phyloP scores from a whole-genome alignment of 164 flowering plant species.

The Piper longum region DNA sequence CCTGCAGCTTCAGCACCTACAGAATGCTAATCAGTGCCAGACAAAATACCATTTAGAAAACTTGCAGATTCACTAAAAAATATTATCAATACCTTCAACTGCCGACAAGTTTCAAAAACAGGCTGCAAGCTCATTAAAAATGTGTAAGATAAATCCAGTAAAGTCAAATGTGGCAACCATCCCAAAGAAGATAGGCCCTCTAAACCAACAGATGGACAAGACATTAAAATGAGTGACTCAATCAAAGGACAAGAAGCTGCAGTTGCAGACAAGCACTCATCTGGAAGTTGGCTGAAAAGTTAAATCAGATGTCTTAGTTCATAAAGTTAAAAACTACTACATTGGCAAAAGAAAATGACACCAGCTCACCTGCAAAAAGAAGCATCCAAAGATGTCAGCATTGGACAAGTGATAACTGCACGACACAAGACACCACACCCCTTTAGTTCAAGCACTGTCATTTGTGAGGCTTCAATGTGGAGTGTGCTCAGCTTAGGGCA shows the following conservation, averaged over 20 bases:
- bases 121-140: slow-evolving; percentile 71
- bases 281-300: slow-evolving; percentile 67
- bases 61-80: background rate
- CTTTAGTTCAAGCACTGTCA: slow-evolving; percentile 78
- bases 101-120: slow-evolving; percentile 66
- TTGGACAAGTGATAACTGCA: slow-evolving; percentile 70
- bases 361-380: slow-evolving; percentile 79
- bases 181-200: slow-evolving; percentile 71
- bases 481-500: slow-evolving; percentile 78
- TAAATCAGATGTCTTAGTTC: slow-evolving; percentile 6
- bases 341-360: slow-evolving; percentile 2
- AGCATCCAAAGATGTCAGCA: slow-evolving; percentile 74
- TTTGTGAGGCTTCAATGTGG: slow-evolving; percentile 52
- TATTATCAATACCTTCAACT: slow-evolving; percentile 45
- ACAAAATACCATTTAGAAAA: background rate
- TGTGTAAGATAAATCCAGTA: slow-evolving; percentile 87
- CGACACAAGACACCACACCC: slow-evolving; percentile 90
- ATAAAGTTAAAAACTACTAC: background rate
- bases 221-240: slow-evolving; percentile 77
- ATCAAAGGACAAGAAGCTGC: slow-evolving; percentile 63
- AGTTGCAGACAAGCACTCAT: slow-evolving; percentile 83
- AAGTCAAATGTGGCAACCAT: slow-evolving; percentile 46
- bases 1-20: slow-evolving; percentile 87
- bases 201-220: slow-evolving; percentile 78
- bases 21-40: background rate